Evolutionary conservation across 2,329 filamentous ascomycete species (phyloP).

Genomic region (Hypoxylon sp.): DNA sequence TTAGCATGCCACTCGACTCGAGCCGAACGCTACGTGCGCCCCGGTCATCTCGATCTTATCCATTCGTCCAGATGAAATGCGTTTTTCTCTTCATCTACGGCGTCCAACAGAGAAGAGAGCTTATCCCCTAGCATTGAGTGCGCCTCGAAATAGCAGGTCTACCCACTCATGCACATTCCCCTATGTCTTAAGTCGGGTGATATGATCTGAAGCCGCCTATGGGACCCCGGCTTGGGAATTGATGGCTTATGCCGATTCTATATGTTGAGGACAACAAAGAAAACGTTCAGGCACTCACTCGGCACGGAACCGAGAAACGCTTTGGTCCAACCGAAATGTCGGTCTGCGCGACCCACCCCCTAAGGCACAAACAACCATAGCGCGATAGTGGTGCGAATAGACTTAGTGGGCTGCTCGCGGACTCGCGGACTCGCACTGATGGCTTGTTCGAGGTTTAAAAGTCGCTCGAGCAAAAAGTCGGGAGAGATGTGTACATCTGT

Average conservation of each 20-base stretch:
- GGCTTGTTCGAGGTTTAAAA: slow-evolving; percentile 24
- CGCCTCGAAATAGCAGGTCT: slow-evolving; percentile 36
- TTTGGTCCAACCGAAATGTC: slow-evolving; percentile 43
- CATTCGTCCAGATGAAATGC: slow-evolving; percentile 42
- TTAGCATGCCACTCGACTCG: slow-evolving; percentile 42
- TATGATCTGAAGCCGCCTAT: slow-evolving; percentile 33
- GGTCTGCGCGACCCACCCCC: slow-evolving; percentile 42
- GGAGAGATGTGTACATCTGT: slow-evolving; percentile 27
- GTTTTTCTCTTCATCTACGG: slow-evolving; percentile 34
- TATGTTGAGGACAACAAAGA: slow-evolving; percentile 30
- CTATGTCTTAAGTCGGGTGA: slow-evolving; percentile 38
- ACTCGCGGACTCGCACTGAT: slow-evolving; percentile 33
- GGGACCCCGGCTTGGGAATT: slow-evolving; percentile 25
- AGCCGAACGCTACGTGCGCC: slow-evolving; percentile 45
- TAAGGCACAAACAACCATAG: slow-evolving; percentile 36
- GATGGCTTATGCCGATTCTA: slow-evolving; percentile 37
- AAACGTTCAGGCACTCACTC: slow-evolving; percentile 32
- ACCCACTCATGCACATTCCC: slow-evolving; percentile 33
- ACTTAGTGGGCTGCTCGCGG: slow-evolving; percentile 34
- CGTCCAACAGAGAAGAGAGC: slow-evolving; percentile 28
- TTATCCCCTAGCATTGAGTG: slow-evolving; percentile 25
- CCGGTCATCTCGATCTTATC: slow-evolving; percentile 27
- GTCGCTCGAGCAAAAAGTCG: slow-evolving; percentile 28
- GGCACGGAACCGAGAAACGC: slow-evolving; percentile 39
- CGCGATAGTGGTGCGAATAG: slow-evolving; percentile 38